Base-by-base conservation (phyloP, 1,284 basidiomycete genomes). In the Sporisorium exsertum region DNA sequence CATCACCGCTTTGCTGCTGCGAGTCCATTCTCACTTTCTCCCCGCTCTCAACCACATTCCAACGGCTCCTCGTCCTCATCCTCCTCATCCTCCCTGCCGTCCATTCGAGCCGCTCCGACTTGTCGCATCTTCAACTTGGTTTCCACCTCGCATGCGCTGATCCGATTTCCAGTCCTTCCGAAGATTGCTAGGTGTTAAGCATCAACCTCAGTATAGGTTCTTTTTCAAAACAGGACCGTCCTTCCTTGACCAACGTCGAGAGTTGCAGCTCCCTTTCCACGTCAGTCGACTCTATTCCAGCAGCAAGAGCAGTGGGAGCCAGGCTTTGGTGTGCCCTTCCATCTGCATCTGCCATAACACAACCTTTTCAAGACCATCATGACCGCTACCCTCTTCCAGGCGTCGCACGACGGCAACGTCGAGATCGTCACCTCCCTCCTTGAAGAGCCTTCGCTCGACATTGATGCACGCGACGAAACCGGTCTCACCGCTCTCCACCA, bases 301-400 rank as follows among this genome's bases (percentile, higher is more conserved):
- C 56, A 65, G 33, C 56, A 56, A 64, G 49, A 61, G 61, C 67
- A 61, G 67, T 59, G 69, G 64, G 50, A 66, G 64, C 45, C 51
- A 63, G 69, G 69, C 69, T 63, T 56, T 43, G 69, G 64, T 72
- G 56, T 55, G 64, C 69, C 63, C 64, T 63, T 63, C 59, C 59
- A 43, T 55, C 69, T 66, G 69, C 51, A 27, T 51, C 43, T 58
- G 27, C 27, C 50, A 55, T 50, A 57, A 35, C 58, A 47, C n/a
- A 16, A 27, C 6, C 37, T 18, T 10, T 7, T 35, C 53, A 43
- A 13, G n/a, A 53, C 64, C 60, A 66, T 40, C 58, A 83, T 83
- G 81, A 72, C 72, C 27, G 50, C 72, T 33, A 75, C 76, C 33
- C 65, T 83, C 32, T 81, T 81, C 64, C 74, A 80, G 64, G 80